phyloP scores from a whole-genome alignment of 495 filamentous ascomycete species.

The Mycothermus thermophilus region DNA sequence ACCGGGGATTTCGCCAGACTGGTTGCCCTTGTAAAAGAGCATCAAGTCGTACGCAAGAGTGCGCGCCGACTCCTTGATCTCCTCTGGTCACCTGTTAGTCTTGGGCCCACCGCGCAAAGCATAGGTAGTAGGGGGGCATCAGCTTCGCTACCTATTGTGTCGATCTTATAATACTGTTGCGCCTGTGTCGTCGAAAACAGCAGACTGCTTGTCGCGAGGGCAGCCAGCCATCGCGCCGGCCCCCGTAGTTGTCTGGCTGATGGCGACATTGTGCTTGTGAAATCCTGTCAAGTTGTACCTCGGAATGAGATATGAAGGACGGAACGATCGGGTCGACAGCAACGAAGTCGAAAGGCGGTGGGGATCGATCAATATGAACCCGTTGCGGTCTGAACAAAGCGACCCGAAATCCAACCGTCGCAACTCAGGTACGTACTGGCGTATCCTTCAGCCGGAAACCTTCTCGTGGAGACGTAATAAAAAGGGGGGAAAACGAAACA shows the following conservation, averaged over 20 bases:
- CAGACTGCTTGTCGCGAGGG: constrained; percentile 8
- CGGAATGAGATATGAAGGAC: not conserved
- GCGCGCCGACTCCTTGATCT: constrained; percentile 47
- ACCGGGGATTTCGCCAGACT: constrained; percentile 48
- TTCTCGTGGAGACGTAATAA: too few relatives aligned
- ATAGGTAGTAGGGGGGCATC: too few relatives aligned
- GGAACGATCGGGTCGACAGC: too few relatives aligned
- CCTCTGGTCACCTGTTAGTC: constrained; percentile 27
- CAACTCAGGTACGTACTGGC: too few relatives aligned
- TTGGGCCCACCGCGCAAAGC: not conserved
- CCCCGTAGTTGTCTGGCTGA: constrained; percentile 5
- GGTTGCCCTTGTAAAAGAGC: constrained; percentile 48
- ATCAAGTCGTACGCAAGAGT: constrained; percentile 53
- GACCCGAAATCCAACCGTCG: too few relatives aligned
- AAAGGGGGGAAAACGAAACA: too few relatives aligned
- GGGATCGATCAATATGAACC: too few relatives aligned
- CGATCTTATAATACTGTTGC: constrained; percentile 13
- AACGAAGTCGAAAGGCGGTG: too few relatives aligned
- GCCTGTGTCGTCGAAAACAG: constrained; percentile 10
- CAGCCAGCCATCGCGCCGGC: constrained; percentile 14
- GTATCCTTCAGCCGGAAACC: too few relatives aligned
- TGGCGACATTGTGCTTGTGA: constrained; percentile 1
- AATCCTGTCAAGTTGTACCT: not conserved
- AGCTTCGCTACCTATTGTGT: constrained; percentile 11
- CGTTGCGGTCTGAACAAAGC: too few relatives aligned